phyloP scores from a whole-genome alignment of 78 protist genomes.

The Corallochytrium limacisporum region DNA sequence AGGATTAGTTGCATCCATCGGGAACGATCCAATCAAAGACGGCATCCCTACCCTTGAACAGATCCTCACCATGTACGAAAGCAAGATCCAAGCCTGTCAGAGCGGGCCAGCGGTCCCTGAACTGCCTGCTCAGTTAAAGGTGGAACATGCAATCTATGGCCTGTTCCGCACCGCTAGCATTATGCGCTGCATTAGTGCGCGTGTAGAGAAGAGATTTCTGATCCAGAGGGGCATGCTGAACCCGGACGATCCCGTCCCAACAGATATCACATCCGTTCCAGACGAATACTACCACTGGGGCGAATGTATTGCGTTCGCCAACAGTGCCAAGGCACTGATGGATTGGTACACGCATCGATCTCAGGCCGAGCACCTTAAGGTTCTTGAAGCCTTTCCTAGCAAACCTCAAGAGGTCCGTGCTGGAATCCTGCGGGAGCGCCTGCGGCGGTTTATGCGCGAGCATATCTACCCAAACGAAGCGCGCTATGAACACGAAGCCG shows the following conservation, averaged over 20 bases:
- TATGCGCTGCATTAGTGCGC: too few species aligned
- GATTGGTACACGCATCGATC: neutral
- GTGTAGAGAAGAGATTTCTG: too few species aligned
- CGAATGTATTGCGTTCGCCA: neutral
- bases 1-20: too few species aligned
- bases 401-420: neutral
- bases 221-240: too few species aligned
- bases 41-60: neutral
- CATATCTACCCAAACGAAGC: conserved; percentile 27
- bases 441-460: conserved; percentile 28
- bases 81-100: neutral
- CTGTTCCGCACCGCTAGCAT: too few species aligned
- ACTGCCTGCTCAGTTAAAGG: conserved; percentile 30
- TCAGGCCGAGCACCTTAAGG: neutral
- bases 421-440: too few species aligned
- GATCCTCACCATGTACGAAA: neutral
- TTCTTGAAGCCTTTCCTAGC: neutral
- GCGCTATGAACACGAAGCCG: neutral
- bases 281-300: neutral
- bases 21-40: too few species aligned
- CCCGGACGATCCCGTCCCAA: too few species aligned
- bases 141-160: conserved; percentile 20
- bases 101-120: neutral
- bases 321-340: neutral
- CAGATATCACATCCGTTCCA: too few species aligned